Base-by-base conservation (phyloP, 2,329 filamentous ascomycete species). In the Xenosphaeropsis pyriputrescens region DNA sequence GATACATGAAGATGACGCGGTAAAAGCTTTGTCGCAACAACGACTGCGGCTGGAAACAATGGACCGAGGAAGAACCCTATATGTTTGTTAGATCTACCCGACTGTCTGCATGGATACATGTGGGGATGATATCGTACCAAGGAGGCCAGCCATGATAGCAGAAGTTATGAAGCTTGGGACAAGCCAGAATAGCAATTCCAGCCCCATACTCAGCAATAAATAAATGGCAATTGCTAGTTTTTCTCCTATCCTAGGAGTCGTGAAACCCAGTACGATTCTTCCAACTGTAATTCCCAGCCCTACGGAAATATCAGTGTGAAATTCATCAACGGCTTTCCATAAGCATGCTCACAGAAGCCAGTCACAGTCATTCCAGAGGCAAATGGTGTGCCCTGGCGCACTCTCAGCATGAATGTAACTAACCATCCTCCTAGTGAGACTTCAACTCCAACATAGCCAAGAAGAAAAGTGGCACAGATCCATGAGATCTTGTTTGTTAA, bases 391-490 rank as follows among this genome's bases (percentile, higher is more conserved):
- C 77, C 83, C 29, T 78, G 57, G 12, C 86, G 72, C 17, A 86
- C 76, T 15, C 71, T 64, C n/a, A 88, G 74, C 83, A 93, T 93
- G 54, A 93, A 93, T 1, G 78, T 79, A 35, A 85, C 78, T 44
- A 93, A 79, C 84, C 84, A 91, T 13, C 84, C 84, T 15, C 79
- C 79, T 2, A 86, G 62, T 1, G 73, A 75, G 42, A 85, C 79
- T 57, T 93, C 85, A 5, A 73, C 68, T 4, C 85, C 85, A 1
- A 89, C 78, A 50, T 93, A 93, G 7, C 75, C 73, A 4, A 93
- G 67, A 12, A 93, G 61, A 53, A 93, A 93, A 2, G 80, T 42
- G 2, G 83, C 69, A 32, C 75, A 65, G n/a, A 85, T 62, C 80
- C 82, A 88, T 3, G 79, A 79, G 3, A 82, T 65, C 39, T 62